A percentile compares a stretch with the other conserved stretches of the same genome.
phyloP scores from a whole-genome alignment of 208 protist species.

The Lotmaria passim region DNA sequence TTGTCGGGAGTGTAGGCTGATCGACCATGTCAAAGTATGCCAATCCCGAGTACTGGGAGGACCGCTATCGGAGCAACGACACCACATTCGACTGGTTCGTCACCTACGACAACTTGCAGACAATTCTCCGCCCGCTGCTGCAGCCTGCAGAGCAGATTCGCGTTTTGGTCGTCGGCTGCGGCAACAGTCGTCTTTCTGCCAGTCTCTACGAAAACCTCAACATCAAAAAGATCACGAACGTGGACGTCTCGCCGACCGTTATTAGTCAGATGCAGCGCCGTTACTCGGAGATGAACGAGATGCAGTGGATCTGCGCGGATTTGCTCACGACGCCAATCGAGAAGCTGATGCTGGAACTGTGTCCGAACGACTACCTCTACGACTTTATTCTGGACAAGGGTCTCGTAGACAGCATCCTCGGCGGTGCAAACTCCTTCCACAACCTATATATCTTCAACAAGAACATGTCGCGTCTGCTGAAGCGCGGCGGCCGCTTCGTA shows the following conservation, averaged over 20 bases:
- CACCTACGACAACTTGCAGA: conserved; percentile 87
- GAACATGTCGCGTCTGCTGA: conserved; percentile 86
- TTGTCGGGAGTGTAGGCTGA: neutral
- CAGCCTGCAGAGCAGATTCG: conserved; percentile 83
- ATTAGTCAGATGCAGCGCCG: conserved; percentile 89
- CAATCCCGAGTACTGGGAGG: conserved; percentile 92
- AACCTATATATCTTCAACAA: conserved; percentile 89
- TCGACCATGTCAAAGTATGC: conserved; percentile 88
- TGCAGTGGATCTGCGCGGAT: conserved; percentile 89
- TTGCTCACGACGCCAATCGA: conserved; percentile 77
- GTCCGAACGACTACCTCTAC: conserved; percentile 82
- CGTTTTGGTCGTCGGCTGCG: conserved; percentile 88
- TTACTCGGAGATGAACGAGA: conserved; percentile 85
- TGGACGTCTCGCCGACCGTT: conserved; percentile 89
- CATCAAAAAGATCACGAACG: conserved; percentile 89
- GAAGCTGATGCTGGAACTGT: conserved; percentile 79
- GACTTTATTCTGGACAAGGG: conserved; percentile 93
- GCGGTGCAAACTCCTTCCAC: conserved; percentile 90
- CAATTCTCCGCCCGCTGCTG: conserved; percentile 71
- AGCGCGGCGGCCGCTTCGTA: conserved; percentile 87
- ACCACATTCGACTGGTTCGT: conserved; percentile 94
- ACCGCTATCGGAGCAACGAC: conserved; percentile 91
- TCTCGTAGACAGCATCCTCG: conserved; percentile 84
- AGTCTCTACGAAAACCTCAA: conserved; percentile 86
- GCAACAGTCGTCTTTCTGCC: conserved; percentile 87